Evolutionary conservation across 1,284 basidiomycete species (phyloP).

Genomic region (Coniferiporia weirii): DNA sequence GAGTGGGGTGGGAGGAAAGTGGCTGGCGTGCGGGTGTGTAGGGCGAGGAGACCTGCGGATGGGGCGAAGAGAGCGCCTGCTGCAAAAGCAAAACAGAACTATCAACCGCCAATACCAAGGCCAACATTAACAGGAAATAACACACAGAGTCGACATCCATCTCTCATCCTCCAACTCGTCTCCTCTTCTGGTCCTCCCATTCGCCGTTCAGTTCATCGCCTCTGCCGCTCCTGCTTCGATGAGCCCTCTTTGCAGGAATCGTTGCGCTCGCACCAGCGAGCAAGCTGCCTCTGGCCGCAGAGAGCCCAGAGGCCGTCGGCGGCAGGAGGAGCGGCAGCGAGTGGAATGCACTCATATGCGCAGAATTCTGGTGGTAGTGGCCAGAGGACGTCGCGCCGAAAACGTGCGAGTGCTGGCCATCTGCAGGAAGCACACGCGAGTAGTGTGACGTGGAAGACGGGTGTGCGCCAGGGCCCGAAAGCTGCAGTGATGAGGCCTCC

Average conservation of each 20-base stretch:
- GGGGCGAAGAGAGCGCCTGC: too few relatives aligned
- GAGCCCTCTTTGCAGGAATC: constrained; percentile 6
- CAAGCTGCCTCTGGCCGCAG: too few relatives aligned
- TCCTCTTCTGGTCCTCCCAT: too few relatives aligned
- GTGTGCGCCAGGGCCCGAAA: neutral
- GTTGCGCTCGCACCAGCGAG: neutral
- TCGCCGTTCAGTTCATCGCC: too few relatives aligned
- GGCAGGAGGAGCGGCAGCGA: too few relatives aligned
- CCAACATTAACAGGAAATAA: neutral
- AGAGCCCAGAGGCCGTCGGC: too few relatives aligned
- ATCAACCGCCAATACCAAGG: too few relatives aligned
- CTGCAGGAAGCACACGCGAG: neutral
- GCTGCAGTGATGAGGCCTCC: neutral
- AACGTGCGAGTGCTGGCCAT: neutral
- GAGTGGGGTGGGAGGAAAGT: too few relatives aligned
- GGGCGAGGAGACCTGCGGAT: too few relatives aligned
- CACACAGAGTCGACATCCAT: constrained; percentile 6
- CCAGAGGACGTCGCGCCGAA: neutral
- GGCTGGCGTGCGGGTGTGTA: too few relatives aligned
- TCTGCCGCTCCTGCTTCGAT: constrained; percentile 3
- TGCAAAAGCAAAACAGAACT: neutral
- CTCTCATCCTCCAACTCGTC: too few relatives aligned
- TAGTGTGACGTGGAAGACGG: neutral
- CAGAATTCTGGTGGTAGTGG: neutral
- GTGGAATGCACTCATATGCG: too few relatives aligned